Percentiles rank a stretch among this genome's conserved stretches.
phyloP scores from a whole-genome alignment of 768 basidiomycete genomes.

The Phanerodontia chrysosporium region DNA sequence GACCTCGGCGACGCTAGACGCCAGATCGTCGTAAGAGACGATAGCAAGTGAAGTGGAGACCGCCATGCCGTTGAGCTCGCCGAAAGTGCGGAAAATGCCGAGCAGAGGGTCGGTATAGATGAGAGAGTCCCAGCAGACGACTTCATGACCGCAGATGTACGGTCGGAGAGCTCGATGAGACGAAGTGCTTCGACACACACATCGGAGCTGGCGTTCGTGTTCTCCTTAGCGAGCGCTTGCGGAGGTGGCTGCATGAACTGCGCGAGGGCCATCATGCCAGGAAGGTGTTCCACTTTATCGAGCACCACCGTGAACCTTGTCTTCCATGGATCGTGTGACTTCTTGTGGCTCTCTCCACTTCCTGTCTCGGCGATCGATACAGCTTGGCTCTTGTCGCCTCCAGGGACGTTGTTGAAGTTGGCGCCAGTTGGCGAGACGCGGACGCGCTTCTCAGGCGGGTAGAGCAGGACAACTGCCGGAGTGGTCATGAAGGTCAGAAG shows the following conservation, averaged over 20 bases:
- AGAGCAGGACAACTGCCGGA: conserved; percentile 61
- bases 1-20: conserved; percentile 63
- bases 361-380: neutral
- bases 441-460: conserved; percentile 58
- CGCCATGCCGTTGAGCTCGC: conserved; percentile 62
- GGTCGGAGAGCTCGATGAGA: conserved; percentile 76
- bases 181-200: conserved; percentile 73
- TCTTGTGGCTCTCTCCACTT: conserved; percentile 13
- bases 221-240: neutral
- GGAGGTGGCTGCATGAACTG: conserved; percentile 63
- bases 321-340: conserved; percentile 31
- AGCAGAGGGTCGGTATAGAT: conserved; percentile 70
- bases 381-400: conserved; percentile 29
- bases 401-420: conserved; percentile 41
- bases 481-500: conserved; percentile 85
- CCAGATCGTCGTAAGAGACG: conserved; percentile 72
- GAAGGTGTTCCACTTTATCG: conserved; percentile 85
- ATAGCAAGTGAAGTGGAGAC: conserved; percentile 67
- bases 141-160: conserved; percentile 61
- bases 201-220: conserved; percentile 12
- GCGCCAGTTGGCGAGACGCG: conserved; percentile 44
- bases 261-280: conserved; percentile 85
- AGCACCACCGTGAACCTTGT: conserved; percentile 79
- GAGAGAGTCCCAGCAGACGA: conserved; percentile 63
- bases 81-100: conserved; percentile 73